Base-by-base conservation (phyloP, 352 stramenopile genomes). In the Phytophthora parvispora region DNA sequence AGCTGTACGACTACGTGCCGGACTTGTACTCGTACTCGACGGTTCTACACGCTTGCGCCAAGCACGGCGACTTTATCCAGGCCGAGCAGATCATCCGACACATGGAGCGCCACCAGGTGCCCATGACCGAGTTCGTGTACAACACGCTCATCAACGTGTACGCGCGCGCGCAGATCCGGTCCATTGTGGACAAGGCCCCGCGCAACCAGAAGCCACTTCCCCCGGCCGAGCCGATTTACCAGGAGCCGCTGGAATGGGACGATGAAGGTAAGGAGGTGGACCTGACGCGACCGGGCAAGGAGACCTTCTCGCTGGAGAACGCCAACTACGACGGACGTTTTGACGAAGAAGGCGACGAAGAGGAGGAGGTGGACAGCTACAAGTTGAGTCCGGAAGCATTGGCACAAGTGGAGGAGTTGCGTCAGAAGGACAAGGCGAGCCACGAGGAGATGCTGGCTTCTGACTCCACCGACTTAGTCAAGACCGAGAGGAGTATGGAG, bases 91-190 rank as follows among this genome's bases (percentile, higher is more conserved):
- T 95, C 36, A 62, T 93, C 67, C 69, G 82, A 32, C 81, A 94
- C 57, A 93, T 95, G 88, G 72, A 77, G 18, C 70, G 77, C 20
- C 86, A 94, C 58, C 66, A 86, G 1, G 88, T 93, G 55, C 88
- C 88, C 3, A 79, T 91, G 61, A 80, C 84, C 28, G 67, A 90
- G 49, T 75, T 87, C 22, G 88, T 87, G 45, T 91, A 87, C 67
- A 93, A 88, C 63, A 92, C 85, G 43, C 60, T 95, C 20, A 69
- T 95, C 25, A 93, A 94, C 59, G 85, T 93, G 42, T 95, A 95
- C 60, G 88, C 86, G 27, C 88, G 88, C 6, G 84, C 86, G 18
- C 86, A 95, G 67, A 78, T 94, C 25, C 82, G 77, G 49, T 70
- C 59, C n/a, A 76, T 95, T 47, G 86, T 95, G 40, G 64, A 72